Evolutionary conservation across 345 rosid species (phyloP), one percentile per base, ranked within the genome.

Genomic region (Brassica incana): DNA sequence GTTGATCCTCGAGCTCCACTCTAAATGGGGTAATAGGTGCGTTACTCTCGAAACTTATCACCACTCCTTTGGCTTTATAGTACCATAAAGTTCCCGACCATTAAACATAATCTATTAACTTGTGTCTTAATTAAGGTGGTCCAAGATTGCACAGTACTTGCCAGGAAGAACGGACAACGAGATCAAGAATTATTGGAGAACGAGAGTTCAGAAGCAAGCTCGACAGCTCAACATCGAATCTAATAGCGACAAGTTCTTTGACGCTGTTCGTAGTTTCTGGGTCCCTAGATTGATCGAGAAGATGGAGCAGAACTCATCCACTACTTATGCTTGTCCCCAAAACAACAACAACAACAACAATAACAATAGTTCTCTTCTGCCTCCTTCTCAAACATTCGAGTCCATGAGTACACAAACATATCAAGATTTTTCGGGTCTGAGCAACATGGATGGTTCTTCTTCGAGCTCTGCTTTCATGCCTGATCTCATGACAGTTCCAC

Each of bases 101-200:
- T 60, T 59, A 23, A 59, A 50, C 12, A 23, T 66, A 56, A 56
- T 65, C 27, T 2, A 16, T 35, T 23, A 62, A 23, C 11, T n/a
- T 20, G n/a, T 71, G 32, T 27, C 11, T 59, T n/a, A 5, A 14
- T 14, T 1, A 65, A 94, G 97, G 84, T 94, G 97, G 97, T 92
- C 97, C 10, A 90, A 88, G 78, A 94, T 94, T 40, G 97, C 98
- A 52, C 97, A 89, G 76, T 87, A 90, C 77, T 85, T 94, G 2
- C 98, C 98, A 0, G 98, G 98, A 62, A 88, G 97, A 83, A 94
- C 98, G 1, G 98, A 94, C 72, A 94, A 94, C 23, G 97, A 92
- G 77, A 92, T 94, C 71, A 94, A 94, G 88, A 92, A 94, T 69
- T 94, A 94, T 18, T 94, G 98, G 97, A 90, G 98, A 84, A 94